A percentile compares a stretch with the other conserved stretches of the same genome.
Conservation (phyloP, 1,284 basidiomycete genomes). For the Schizophyllum commune region DNA sequence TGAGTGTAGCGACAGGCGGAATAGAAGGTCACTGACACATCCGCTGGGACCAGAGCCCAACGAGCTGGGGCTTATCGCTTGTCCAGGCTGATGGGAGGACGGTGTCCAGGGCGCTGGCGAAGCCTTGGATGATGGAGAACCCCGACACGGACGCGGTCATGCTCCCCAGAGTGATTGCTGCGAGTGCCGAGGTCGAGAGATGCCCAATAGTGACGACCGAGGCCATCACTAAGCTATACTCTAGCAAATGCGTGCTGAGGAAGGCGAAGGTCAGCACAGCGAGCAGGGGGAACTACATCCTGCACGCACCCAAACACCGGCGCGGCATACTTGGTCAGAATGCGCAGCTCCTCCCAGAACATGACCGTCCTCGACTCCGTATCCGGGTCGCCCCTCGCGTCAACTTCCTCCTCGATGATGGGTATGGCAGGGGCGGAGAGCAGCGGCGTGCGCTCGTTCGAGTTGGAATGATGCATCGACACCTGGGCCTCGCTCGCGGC, state of each 20-base stretch:
- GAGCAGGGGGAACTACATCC: not conserved
- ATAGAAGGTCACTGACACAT: constrained; percentile 49
- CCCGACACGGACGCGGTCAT: constrained; percentile 74
- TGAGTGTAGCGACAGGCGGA: not conserved
- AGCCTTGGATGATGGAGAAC: constrained; percentile 75
- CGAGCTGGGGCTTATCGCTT: constrained; percentile 70
- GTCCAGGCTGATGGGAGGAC: constrained; percentile 91
- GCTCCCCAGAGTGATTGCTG: constrained; percentile 78
- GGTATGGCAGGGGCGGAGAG: constrained; percentile 37
- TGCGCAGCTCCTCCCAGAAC: constrained; percentile 52
- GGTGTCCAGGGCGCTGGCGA: constrained; percentile 82
- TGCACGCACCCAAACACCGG: constrained; percentile 57
- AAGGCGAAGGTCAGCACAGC: constrained; percentile 5
- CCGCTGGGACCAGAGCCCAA: constrained; percentile 87
- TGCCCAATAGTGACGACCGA: constrained; percentile 83
- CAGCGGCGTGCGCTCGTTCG: constrained; percentile 45
- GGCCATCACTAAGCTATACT: constrained; percentile 68
- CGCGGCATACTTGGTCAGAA: constrained; percentile 55
- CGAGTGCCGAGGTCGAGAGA: constrained; percentile 74
- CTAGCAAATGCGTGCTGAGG: constrained; percentile 65
- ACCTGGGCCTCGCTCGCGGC: not conserved
- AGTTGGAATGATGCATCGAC: constrained; percentile 5
- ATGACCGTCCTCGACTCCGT: constrained; percentile 22
- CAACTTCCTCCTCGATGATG: constrained; percentile 31
- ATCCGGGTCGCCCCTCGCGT: constrained; percentile 16